Percentiles rank a stretch among this genome's conserved stretches.
Evolutionary conservation across 2,329 filamentous ascomycete species (phyloP).

Genomic region (Torrubiellomyces zombiae): DNA sequence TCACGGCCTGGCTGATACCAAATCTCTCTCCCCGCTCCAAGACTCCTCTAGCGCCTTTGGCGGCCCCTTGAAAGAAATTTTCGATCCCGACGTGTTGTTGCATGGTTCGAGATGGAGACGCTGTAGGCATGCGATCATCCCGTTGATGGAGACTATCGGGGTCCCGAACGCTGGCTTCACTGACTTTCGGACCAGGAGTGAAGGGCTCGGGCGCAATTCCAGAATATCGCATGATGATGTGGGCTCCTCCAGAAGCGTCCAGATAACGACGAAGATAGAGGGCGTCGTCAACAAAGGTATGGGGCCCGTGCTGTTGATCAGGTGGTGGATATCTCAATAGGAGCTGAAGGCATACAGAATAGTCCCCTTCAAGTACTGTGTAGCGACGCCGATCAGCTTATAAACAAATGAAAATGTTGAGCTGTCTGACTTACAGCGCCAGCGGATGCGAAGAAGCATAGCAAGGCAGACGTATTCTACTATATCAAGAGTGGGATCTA

Average conservation of each 20-base stretch:
- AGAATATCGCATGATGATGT: slow-evolving; percentile 57
- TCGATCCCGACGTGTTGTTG: slow-evolving; percentile 47
- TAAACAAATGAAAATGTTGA: no score
- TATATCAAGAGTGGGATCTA: slow-evolving; percentile 63
- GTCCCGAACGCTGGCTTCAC: slow-evolving; percentile 10
- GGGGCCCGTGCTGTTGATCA: slow-evolving; percentile 43
- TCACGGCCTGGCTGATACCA: slow-evolving; percentile 63
- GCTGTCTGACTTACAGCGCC: slow-evolving; percentile 62
- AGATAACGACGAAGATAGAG: slow-evolving; percentile 55
- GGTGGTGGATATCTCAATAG: slow-evolving; percentile 71
- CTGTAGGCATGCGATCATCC: slow-evolving; percentile 26
- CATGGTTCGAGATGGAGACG: slow-evolving; percentile 31
- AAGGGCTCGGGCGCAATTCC: slow-evolving; percentile 28
- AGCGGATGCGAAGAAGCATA: slow-evolving; percentile 83
- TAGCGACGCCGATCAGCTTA: no score
- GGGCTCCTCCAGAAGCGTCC: slow-evolving; percentile 40
- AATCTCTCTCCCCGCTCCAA: slow-evolving; percentile 58
- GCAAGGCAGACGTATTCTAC: slow-evolving; percentile 85
- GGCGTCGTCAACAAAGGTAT: slow-evolving; percentile 75
- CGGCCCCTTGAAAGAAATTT: slow-evolving; percentile 57
- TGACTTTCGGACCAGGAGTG: background rate
- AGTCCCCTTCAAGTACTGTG: slow-evolving; percentile 69
- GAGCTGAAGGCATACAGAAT: slow-evolving; percentile 66
- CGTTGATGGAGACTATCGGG: slow-evolving; percentile 22
- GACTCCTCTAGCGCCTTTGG: slow-evolving; percentile 59